Base-by-base conservation (phyloP, 2,329 filamentous ascomycete genomes). In the Fusarium sp. region DNA sequence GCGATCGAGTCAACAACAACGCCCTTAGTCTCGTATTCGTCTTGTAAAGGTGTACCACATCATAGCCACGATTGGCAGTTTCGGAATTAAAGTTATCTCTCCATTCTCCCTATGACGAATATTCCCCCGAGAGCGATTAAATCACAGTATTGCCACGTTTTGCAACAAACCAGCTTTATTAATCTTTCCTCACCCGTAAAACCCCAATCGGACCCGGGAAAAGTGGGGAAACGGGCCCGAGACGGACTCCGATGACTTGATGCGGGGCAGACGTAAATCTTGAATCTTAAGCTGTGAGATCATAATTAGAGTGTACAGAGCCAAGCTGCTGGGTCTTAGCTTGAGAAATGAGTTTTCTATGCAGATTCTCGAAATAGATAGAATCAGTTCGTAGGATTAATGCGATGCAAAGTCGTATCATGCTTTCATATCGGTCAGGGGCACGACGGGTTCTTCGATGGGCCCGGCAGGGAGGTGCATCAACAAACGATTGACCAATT, bases 231-330 rank as follows among this genome's bases (percentile, higher is more conserved):
- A 47, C 67, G 67, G 67, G 18, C 23, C 57, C 53, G 37, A 65
- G 28, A 44, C 42, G 44, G 67, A 70, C 60, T 16, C 67, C 67
- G 67, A 65, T 35, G 19, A 6, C 13, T 18, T 38, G 25, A 42
- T 38, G 62, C 9, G 33, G 62, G 53, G 35, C 30, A 59, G 25
- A 18, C 16, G 25, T 5, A 5, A 38, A 42, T 25, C 23, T 35
- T 30, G 15, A 6, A 23, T 25, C 6, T 44, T 40, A 15, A 12
- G 46, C n/a, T 28, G n/a, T n/a, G 25, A 60, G 18, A 43, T 16
- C 10, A 40, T 4, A n/a, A 4, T 15, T 15, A 9, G 28, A 53
- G n/a, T 37, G 15, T 5, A 37, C 5, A 15, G 25, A 47, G n/a
- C 54, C 28, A 21, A 23, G 6, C 5, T 35, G 13, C 18, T 60